Conservation (phyloP, 1,139 yeast species). For the Magnusiomyces sp. region DNA sequence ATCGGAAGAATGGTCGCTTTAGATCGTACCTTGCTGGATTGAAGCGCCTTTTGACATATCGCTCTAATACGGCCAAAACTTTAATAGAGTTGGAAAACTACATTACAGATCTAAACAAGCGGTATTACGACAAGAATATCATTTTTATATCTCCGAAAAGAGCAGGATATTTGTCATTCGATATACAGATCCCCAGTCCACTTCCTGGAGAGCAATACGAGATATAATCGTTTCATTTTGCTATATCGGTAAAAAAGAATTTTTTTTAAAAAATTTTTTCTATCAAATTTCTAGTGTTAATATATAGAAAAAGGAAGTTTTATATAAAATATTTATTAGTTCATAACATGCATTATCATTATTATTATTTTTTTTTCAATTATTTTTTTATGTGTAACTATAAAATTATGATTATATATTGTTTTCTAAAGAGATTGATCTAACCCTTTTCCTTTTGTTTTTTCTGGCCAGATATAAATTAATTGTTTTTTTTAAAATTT, state of each 20-base stretch:
- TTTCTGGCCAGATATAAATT: too few species aligned
- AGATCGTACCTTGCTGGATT: neutral
- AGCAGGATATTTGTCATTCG: constrained; percentile 55
- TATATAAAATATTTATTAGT: neutral
- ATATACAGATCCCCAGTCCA: constrained; percentile 21
- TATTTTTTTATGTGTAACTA: too few species aligned
- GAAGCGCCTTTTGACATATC: neutral
- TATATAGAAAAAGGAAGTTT: too few species aligned
- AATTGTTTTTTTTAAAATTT: too few species aligned
- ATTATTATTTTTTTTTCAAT: neutral
- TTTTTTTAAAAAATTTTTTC: neutral
- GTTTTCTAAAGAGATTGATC: too few species aligned
- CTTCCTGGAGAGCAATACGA: constrained; percentile 5
- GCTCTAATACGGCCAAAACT: constrained; percentile 27
- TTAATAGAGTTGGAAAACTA: constrained; percentile 40
- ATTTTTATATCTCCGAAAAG: constrained; percentile 45
- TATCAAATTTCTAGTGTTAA: neutral
- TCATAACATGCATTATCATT: neutral
- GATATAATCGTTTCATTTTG: neutral
- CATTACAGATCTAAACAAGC: constrained; percentile 37
- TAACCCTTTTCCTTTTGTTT: too few species aligned
- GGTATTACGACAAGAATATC: constrained; percentile 29
- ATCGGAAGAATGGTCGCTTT: neutral
- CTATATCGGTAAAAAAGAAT: neutral
- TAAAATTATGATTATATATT: neutral